Evolutionary conservation across 345 rosid genomes (phyloP).

Genomic region (Noccaea caerulescens): DNA sequence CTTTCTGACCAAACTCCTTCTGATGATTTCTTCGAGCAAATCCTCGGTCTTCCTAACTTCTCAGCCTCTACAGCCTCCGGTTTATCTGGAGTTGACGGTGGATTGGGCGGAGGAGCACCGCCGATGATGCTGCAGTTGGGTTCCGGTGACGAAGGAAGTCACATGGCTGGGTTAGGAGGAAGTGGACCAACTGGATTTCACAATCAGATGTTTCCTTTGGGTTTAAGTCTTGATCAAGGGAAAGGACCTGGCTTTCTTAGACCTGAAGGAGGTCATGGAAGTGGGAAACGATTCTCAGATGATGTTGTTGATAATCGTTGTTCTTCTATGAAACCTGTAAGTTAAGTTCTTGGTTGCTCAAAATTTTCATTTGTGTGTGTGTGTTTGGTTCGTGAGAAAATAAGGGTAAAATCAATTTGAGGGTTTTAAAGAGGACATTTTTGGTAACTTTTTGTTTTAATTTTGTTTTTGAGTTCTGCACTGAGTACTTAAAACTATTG

Average conservation of each 20-base stretch:
- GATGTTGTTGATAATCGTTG: constrained; percentile 74
- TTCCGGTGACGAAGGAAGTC: constrained; percentile 71
- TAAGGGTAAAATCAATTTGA: too few species aligned
- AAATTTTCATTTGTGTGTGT: too few species aligned
- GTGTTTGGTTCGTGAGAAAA: too few species aligned
- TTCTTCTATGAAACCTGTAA: constrained; percentile 73
- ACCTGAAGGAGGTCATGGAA: constrained; percentile 78
- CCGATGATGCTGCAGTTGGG: constrained; percentile 92
- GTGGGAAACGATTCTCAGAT: constrained; percentile 73
- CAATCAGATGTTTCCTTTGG: constrained; percentile 75
- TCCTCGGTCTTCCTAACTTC: constrained; percentile 77
- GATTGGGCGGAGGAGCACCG: constrained; percentile 50
- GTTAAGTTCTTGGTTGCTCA: constrained; percentile 15
- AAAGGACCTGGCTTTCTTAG: constrained; percentile 74
- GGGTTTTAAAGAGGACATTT: not conserved
- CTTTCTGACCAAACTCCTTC: constrained; percentile 49
- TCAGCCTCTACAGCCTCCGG: constrained; percentile 59
- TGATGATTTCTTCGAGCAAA: constrained; percentile 94
- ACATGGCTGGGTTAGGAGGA: constrained; percentile 56
- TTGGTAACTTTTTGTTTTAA: constrained; percentile 11
- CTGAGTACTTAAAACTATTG: constrained; percentile 1
- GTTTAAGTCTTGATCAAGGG: constrained; percentile 89
- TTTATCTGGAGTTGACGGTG: constrained; percentile 54
- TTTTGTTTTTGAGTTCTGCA: not conserved
- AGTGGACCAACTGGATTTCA: constrained; percentile 62